Percentiles rank a stretch among this genome's conserved stretches.
Conservation (phyloP, 176 grass and related monocot genomes). For the Cymbopogon citratus region DNA sequence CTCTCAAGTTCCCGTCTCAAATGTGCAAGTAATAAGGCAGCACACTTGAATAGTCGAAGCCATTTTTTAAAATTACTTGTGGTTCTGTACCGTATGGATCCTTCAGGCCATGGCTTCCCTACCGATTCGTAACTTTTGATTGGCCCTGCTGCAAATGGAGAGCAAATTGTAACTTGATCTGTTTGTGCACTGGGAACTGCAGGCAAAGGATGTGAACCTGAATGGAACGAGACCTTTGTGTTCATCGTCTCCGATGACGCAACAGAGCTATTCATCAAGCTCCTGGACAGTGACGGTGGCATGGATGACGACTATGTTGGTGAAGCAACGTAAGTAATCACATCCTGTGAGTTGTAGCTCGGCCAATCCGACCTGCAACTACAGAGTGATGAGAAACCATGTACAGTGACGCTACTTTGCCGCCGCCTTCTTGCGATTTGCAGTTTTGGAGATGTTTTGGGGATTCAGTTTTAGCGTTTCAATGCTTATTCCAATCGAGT, state of each 20-base stretch:
- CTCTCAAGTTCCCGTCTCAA: too few relatives aligned
- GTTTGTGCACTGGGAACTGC: background rate
- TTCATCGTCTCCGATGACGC: conserved; percentile 54
- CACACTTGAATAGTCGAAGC: too few relatives aligned
- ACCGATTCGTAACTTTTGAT: background rate
- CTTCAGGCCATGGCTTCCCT: background rate
- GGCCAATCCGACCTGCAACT: background rate
- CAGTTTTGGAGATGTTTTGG: background rate
- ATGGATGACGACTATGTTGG: conserved; percentile 65
- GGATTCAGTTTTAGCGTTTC: background rate
- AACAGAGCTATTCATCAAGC: conserved; percentile 58
- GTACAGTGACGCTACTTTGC: background rate
- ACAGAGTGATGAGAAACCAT: background rate
- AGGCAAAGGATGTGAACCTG: conserved; percentile 67
- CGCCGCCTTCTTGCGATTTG: background rate
- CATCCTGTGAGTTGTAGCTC: background rate
- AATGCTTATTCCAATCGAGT: background rate
- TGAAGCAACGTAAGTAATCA: conserved; percentile 60
- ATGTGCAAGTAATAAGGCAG: too few relatives aligned
- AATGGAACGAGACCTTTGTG: conserved; percentile 85
- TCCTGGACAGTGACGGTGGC: conserved; percentile 63
- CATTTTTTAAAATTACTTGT: background rate
- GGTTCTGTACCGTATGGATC: background rate
- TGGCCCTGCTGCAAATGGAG: too few relatives aligned
- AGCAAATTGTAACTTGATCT: background rate